Percentiles rank a stretch among this genome's conserved stretches.
Evolutionary conservation across 257 asterid genomes (phyloP).

Genomic region (Asclepias syriaca): DNA sequence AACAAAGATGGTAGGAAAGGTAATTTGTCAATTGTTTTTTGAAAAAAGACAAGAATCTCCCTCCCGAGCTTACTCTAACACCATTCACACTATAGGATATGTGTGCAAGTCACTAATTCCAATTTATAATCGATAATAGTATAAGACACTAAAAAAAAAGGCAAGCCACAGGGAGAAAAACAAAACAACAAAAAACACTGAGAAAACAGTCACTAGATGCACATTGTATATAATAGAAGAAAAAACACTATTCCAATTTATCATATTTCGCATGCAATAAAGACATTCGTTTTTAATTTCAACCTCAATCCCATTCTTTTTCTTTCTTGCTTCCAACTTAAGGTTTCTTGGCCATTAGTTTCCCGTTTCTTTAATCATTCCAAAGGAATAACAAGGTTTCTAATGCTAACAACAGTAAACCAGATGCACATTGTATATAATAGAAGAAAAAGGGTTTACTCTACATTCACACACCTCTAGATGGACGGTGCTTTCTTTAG

Average conservation of each 20-base stretch:
- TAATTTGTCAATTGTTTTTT: not conserved
- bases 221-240: no score
- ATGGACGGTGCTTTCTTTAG: conserved; percentile 23
- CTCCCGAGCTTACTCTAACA: not conserved
- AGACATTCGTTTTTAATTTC: not conserved
- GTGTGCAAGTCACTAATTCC: not conserved
- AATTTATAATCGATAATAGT: not conserved
- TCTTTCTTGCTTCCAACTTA: not conserved
- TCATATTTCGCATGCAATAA: not conserved
- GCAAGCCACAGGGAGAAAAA: not conserved
- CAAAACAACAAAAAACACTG: not conserved
- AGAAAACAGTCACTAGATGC: not conserved
- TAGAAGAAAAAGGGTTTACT: not conserved
- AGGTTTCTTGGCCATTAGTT: not conserved
- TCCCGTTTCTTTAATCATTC: not conserved
- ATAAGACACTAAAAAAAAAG: not conserved
- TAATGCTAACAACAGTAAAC: not conserved
- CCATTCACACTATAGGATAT: not conserved
- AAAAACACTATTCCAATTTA: not conserved
- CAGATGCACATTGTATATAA: not conserved
- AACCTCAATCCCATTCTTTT: not conserved
- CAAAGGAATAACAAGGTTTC: not conserved
- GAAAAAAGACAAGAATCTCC: not conserved
- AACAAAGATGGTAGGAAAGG: not conserved
- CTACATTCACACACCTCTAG: conserved; percentile 48